These are phyloP conservation scores for Candida germanica DNA, from an alignment of 805 yeast species.

Conservation along the genomic window DNA sequence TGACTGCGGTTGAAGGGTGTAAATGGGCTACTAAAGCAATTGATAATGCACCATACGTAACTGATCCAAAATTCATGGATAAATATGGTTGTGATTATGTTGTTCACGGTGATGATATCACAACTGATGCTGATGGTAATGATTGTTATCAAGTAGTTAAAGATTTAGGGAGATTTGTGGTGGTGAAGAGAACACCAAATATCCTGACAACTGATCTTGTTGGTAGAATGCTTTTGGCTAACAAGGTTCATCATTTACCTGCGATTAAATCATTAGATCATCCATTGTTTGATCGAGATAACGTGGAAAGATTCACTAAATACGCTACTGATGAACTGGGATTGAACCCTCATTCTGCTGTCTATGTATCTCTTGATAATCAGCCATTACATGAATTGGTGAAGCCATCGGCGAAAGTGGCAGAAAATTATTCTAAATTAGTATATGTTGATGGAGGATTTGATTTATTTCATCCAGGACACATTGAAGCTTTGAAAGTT, in stretches of 20 bases:
- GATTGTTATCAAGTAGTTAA: slow-evolving; percentile 88
- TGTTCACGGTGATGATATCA: slow-evolving; percentile 98
- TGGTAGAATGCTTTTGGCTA: slow-evolving; percentile 71
- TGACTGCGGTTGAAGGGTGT: slow-evolving; percentile 83
- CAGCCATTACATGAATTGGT: slow-evolving; percentile 29
- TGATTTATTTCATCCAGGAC: slow-evolving; percentile 92
- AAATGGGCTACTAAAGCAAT: slow-evolving; percentile 80
- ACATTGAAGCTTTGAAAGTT: slow-evolving; percentile 65
- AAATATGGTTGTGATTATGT: slow-evolving; percentile 75
- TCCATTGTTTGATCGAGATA: slow-evolving; percentile 32
- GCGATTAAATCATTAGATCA: slow-evolving; percentile 19
- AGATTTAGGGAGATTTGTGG: slow-evolving; percentile 78
- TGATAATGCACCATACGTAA: slow-evolving; percentile 87
- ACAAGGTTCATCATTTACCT: slow-evolving; percentile 54
- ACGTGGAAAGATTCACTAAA: slow-evolving; percentile 39
- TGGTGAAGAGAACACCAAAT: slow-evolving; percentile 92
- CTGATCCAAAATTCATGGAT: slow-evolving; percentile 79
- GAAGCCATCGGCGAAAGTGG: slow-evolving; percentile 24
- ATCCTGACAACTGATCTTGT: slow-evolving; percentile 94
- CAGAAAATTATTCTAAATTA: slow-evolving; percentile 19
- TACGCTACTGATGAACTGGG: slow-evolving; percentile 72
- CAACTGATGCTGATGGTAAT: slow-evolving; percentile 92
- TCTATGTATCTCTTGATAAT: slow-evolving; percentile 33
- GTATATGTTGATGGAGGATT: slow-evolving; percentile 79
- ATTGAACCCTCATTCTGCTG: slow-evolving; percentile 53